Evolutionary conservation across 768 basidiomycete genomes (phyloP).

Genomic region (Punctularia strigosozonata): DNA sequence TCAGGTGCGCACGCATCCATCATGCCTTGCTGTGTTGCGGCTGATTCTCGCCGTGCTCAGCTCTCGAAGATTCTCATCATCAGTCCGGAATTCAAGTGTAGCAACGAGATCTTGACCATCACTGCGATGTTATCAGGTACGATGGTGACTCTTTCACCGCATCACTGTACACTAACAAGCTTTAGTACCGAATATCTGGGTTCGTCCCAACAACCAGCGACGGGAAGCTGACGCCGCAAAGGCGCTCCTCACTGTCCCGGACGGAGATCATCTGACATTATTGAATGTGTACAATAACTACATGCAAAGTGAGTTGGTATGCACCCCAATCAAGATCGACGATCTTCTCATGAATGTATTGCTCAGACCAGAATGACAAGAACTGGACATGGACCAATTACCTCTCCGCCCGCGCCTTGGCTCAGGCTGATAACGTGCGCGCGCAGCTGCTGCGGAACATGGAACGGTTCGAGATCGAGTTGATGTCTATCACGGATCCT

Average conservation of each 20-base stretch:
- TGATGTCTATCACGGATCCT: conserved; percentile 58
- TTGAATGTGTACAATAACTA: conserved; percentile 96
- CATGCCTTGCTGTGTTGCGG: neutral
- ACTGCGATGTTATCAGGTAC: conserved; percentile 92
- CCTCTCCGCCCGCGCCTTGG: conserved; percentile 69
- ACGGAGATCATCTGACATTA: conserved; percentile 92
- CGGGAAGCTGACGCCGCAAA: conserved; percentile 93
- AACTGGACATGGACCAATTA: conserved; percentile 92
- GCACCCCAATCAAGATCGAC: too few relatives aligned
- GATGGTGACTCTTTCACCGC: neutral
- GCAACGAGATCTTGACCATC: conserved; percentile 90
- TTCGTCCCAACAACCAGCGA: conserved; percentile 78
- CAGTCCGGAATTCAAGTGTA: conserved; percentile 92
- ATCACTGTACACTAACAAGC: neutral
- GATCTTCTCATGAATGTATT: neutral
- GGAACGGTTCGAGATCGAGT: conserved; percentile 79
- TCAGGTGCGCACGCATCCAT: conserved; percentile 38
- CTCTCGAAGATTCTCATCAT: conserved; percentile 89
- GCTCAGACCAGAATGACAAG: conserved; percentile 53
- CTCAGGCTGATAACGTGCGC: conserved; percentile 90
- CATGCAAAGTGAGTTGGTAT: conserved; percentile 47
- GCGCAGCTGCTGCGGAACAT: conserved; percentile 80
- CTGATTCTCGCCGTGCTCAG: too few relatives aligned
- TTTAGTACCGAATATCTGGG: conserved; percentile 86
- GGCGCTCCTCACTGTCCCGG: conserved; percentile 77